Conservation (phyloP, 2,329 filamentous ascomycete genomes). For the Dactylellina parvicollis region DNA sequence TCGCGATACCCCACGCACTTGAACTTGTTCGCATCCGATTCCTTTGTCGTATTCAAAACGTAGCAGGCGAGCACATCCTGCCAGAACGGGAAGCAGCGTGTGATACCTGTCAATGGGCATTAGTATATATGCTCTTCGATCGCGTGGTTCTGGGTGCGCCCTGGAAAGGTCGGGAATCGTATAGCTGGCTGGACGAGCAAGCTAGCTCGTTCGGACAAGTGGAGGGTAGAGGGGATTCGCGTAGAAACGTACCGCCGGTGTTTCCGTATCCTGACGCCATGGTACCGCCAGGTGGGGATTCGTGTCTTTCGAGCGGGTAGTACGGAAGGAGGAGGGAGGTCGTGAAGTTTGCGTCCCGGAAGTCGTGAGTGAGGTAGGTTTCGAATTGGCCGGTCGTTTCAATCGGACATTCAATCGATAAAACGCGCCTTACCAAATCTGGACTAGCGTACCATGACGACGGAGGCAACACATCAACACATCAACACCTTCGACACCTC, state of each 20-base stretch:
- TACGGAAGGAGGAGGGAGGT: not conserved
- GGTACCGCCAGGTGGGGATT: constrained; percentile 56
- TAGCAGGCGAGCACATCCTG: constrained; percentile 99
- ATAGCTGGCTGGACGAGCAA: too few species aligned
- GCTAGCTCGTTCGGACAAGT: too few species aligned
- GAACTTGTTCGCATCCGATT: constrained; percentile 77
- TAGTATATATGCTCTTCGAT: not conserved
- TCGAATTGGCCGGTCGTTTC: constrained; percentile 5
- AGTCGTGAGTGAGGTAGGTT: constrained; percentile 31
- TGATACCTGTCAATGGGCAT: constrained; percentile 66
- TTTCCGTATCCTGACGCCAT: constrained; percentile 88
- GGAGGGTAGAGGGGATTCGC: not conserved
- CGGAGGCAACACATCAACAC: constrained; percentile 14
- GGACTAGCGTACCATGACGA: constrained; percentile 2
- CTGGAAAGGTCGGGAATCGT: too few species aligned
- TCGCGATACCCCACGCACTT: constrained; percentile 87
- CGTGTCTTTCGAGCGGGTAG: constrained; percentile 47
- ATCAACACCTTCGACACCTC: not conserved
- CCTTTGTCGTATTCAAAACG: constrained; percentile 85
- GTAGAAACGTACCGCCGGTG: constrained; percentile 73
- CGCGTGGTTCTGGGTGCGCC: too few species aligned
- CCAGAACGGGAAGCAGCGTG: constrained; percentile 95
- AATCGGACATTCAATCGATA: constrained; percentile 1
- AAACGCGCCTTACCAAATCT: constrained; percentile 1
- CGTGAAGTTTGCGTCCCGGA: constrained; percentile 15